These are phyloP conservation scores for Camelina laxa DNA, from an alignment of 345 rosid genomes.

Conservation along the genomic window DNA sequence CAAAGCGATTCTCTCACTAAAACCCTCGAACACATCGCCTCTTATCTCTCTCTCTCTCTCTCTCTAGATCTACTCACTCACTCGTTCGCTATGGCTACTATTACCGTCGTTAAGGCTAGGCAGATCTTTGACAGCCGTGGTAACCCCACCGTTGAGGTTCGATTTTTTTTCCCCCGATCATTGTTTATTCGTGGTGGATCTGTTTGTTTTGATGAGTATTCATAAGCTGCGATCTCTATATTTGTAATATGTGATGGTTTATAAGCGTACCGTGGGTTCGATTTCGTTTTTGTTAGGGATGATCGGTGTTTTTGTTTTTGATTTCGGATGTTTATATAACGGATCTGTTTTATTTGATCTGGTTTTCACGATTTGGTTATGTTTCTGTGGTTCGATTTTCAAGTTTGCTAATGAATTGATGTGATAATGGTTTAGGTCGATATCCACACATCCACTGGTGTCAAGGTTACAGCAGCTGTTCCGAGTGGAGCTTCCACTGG, in stretches of 20 bases:
- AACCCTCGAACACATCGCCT: conserved; percentile 44
- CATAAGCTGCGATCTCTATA: no score
- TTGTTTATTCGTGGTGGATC: conserved; percentile 38
- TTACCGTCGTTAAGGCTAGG: conserved; percentile 60
- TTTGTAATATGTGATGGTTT: background rate
- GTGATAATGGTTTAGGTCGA: conserved; percentile 58
- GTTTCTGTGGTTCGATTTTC: background rate
- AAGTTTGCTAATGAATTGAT: conserved; percentile 5
- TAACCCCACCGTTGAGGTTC: conserved; percentile 94
- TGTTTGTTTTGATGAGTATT: conserved; percentile 13
- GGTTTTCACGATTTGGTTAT: background rate
- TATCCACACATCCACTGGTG: conserved; percentile 58
- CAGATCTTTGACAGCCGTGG: conserved; percentile 99
- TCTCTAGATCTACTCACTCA: conserved; percentile 25
- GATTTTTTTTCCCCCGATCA: conserved; percentile 24
- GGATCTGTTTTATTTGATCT: conserved; percentile 21
- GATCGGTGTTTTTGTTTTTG: conserved; percentile 14
- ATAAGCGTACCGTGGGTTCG: background rate
- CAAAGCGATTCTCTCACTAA: conserved; percentile 4
- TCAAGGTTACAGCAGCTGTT: conserved; percentile 78
- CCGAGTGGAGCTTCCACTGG: conserved; percentile 99
- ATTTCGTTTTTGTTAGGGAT: background rate
- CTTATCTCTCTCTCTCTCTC: background rate
- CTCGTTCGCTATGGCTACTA: conserved; percentile 55
- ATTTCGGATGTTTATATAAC: background rate